Percentiles rank a stretch among this genome's conserved stretches.
phyloP scores from a whole-genome alignment of 139 green algal genomes.

The Microglena sp. region DNA sequence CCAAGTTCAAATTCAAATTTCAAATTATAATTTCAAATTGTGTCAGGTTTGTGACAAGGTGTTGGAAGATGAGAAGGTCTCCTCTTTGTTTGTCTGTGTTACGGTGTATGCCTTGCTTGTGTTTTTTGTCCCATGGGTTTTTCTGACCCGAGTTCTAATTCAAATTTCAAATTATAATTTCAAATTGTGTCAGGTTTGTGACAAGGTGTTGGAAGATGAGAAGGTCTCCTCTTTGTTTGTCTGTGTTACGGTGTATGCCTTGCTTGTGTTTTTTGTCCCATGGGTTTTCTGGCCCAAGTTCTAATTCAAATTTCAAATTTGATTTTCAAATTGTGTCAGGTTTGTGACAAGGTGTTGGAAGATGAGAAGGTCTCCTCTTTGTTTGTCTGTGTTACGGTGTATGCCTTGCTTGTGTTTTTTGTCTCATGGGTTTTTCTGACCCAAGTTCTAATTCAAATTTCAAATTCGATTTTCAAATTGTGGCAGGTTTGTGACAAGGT shows the following conservation, averaged over 20 bases:
- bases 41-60: not conserved
- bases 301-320: not conserved
- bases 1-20: not conserved
- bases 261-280: too few relatives aligned
- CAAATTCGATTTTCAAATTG: not conserved
- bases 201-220: constrained; percentile 14
- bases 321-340: not conserved
- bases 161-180: not conserved
- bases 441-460: not conserved
- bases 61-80: too few relatives aligned
- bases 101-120: too few relatives aligned
- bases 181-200: constrained; percentile 18
- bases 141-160: not conserved
- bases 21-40: not conserved
- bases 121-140: not conserved
- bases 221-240: not conserved
- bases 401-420: too few relatives aligned
- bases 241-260: not conserved
- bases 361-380: too few relatives aligned
- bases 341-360: not conserved
- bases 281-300: not conserved
- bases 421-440: not conserved
- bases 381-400: too few relatives aligned
- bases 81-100: too few relatives aligned
- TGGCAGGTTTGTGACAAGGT: constrained; percentile 26